Percentiles rank a stretch among this genome's conserved stretches.
Conservation (phyloP, 768 basidiomycete species). For the Lyophyllum semitale region DNA sequence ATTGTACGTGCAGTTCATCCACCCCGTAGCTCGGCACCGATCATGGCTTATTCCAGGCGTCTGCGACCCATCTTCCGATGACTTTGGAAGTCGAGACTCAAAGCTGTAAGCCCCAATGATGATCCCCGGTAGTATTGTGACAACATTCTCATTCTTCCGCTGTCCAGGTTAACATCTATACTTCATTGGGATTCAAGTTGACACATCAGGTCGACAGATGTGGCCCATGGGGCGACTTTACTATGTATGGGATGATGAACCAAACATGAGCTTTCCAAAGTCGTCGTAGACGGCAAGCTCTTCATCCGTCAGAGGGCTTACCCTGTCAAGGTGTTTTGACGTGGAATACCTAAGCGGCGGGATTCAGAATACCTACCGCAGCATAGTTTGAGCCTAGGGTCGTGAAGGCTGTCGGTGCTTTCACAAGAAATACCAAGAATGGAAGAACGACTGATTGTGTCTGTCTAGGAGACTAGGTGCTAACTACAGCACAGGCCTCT, state of each 20-base stretch:
- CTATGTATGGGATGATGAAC: conserved; percentile 14
- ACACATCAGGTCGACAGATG: conserved; percentile 11
- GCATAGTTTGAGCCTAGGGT: no score
- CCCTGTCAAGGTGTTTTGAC: no score
- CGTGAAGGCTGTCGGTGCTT: no score
- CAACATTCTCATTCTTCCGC: not conserved
- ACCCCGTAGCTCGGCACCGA: not conserved
- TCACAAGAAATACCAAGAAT: no score
- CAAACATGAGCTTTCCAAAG: not conserved
- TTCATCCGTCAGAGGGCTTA: no score
- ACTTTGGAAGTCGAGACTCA: conserved; percentile 13
- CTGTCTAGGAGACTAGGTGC: no score
- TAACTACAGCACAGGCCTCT: no score
- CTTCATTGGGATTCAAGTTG: conserved; percentile 11
- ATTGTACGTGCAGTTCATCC: conserved; percentile 2
- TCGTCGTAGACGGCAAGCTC: no score
- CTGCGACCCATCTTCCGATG: conserved; percentile 9
- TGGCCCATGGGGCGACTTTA: conserved; percentile 10
- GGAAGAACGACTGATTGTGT: no score
- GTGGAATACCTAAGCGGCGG: no score
- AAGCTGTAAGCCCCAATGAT: not conserved
- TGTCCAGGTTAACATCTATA: conserved; percentile 13
- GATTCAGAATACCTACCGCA: no score
- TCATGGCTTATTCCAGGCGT: not conserved
- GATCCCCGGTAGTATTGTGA: not conserved